Percentiles rank a stretch among this genome's conserved stretches.
Conservation (phyloP, 2,329 filamentous ascomycete species). For the Ophiostoma quercus region DNA sequence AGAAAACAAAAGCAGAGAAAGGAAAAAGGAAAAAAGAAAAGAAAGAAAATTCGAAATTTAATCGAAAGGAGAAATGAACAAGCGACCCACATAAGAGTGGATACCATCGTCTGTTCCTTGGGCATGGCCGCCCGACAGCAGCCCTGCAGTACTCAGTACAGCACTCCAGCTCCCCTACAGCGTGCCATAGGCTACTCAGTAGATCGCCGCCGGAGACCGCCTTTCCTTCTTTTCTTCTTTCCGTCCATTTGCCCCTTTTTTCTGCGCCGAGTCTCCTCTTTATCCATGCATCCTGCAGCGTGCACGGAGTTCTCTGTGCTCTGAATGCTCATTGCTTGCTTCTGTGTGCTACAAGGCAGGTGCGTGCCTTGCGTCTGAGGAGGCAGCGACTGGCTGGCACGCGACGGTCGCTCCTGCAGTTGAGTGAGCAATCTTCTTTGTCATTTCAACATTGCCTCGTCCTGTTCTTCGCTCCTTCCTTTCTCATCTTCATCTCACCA, state of each 20-base stretch:
- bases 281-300: not conserved
- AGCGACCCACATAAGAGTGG: not conserved
- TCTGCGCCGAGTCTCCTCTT: conserved; percentile 15
- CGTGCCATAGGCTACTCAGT: not conserved
- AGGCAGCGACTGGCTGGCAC: not conserved
- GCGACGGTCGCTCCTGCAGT: not conserved
- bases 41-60: not conserved
- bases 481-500: not conserved
- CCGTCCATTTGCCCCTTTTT: conserved; percentile 9
- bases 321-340: too few species aligned
- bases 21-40: not conserved
- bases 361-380: not conserved
- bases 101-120: not conserved
- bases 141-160: not conserved
- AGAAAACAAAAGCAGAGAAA: not conserved
- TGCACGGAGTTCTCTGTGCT: not conserved
- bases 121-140: not conserved
- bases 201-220: not conserved
- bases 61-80: not conserved
- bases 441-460: not conserved
- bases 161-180: not conserved
- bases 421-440: not conserved
- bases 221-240: conserved; percentile 10
- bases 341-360: not conserved
- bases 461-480: not conserved